Conservation (phyloP, 805 yeast species). For the Barnettozyma siamensis region DNA sequence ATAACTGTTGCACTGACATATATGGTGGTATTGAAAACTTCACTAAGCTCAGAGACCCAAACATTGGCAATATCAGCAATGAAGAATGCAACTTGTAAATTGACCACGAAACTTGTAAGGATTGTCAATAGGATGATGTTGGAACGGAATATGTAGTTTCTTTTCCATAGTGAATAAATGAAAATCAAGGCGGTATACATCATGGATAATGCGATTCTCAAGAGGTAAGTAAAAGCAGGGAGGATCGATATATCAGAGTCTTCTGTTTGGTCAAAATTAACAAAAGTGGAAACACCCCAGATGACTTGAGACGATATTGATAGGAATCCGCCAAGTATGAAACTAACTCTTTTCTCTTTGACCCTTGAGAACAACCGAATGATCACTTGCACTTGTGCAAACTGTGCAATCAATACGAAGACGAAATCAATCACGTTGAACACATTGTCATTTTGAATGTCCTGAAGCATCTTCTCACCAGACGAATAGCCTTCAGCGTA, state of each 20-base stretch:
- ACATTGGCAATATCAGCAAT: slow-evolving; percentile 70
- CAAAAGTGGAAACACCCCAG: slow-evolving; percentile 63
- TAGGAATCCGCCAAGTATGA: slow-evolving; percentile 51
- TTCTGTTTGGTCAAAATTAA: slow-evolving; percentile 19
- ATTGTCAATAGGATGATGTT: slow-evolving; percentile 50
- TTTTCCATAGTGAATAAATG: slow-evolving; percentile 48
- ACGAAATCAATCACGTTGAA: slow-evolving; percentile 55
- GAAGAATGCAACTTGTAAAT: slow-evolving; percentile 62
- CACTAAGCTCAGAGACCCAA: slow-evolving; percentile 72
- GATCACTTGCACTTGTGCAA: slow-evolving; percentile 67
- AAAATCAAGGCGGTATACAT: slow-evolving; percentile 61
- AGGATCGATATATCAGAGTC: slow-evolving; percentile 45
- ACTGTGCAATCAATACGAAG: slow-evolving; percentile 49
- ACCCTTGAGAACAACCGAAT: slow-evolving; percentile 64
- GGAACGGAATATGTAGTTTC: slow-evolving; percentile 43
- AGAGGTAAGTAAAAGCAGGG: slow-evolving; percentile 69
- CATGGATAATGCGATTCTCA: slow-evolving; percentile 65
- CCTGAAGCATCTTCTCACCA: slow-evolving; percentile 39
- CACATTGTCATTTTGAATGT: slow-evolving; percentile 37
- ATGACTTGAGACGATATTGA: slow-evolving; percentile 53
- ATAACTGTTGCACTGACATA: slow-evolving; percentile 65
- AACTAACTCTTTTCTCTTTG: slow-evolving; percentile 58
- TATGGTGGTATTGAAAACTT: slow-evolving; percentile 66
- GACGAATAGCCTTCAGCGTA: slow-evolving; percentile 33
- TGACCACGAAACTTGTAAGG: slow-evolving; percentile 48